These are phyloP conservation scores for Fusarium mexicanum DNA, from an alignment of 2,329 filamentous ascomycete species.

Conservation along the genomic window DNA sequence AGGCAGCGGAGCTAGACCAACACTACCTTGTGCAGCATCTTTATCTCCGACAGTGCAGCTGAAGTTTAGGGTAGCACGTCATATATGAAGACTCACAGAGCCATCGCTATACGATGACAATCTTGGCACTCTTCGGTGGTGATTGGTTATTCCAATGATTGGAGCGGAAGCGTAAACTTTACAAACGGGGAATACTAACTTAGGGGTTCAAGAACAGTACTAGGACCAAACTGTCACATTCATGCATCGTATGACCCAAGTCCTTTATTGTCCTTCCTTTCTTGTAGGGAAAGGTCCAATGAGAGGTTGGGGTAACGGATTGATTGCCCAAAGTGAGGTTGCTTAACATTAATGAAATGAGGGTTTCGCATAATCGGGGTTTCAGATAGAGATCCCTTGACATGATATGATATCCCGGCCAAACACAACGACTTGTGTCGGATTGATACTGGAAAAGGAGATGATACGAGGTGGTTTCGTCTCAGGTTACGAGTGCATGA, in stretches of 20 bases:
- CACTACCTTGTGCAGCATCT: background rate
- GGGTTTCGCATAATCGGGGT: slow-evolving; percentile 1
- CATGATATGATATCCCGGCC: background rate
- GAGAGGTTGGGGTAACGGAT: background rate
- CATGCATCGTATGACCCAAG: background rate
- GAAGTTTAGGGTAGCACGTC: background rate
- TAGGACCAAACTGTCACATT: background rate
- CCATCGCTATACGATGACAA: background rate
- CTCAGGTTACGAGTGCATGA: slow-evolving; percentile 10
- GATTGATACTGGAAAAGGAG: background rate
- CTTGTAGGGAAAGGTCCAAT: background rate
- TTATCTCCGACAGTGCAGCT: no score
- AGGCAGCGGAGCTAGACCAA: background rate
- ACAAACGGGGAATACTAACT: background rate
- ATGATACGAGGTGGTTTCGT: slow-evolving; percentile 18
- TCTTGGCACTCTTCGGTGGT: background rate
- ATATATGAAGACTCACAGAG: background rate
- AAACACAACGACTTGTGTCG: background rate
- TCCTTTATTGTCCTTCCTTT: background rate
- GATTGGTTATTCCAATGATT: background rate
- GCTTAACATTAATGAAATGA: background rate
- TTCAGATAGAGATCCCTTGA: slow-evolving; percentile 2
- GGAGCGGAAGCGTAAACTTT: background rate
- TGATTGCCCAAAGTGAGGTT: background rate
- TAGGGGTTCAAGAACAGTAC: background rate